Percentiles rank a stretch among this genome's conserved stretches.
Conservation (phyloP, 495 filamentous ascomycete species). For the Talaromyces proteolyticus region DNA sequence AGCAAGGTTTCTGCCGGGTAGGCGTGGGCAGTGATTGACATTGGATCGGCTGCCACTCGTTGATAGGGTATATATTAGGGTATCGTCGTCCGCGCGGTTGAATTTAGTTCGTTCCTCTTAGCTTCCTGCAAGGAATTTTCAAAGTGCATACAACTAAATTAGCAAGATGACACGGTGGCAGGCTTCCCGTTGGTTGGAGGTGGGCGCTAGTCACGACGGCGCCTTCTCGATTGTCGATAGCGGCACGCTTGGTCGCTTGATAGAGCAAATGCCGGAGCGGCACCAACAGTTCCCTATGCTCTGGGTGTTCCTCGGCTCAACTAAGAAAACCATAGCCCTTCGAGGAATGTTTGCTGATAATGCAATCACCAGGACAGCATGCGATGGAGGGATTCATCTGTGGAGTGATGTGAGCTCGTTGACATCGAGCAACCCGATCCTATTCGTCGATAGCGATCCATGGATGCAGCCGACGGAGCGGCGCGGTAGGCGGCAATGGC, state of each 20-base stretch:
- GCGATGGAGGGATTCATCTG: slow-evolving; percentile 9
- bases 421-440: slow-evolving; percentile 3
- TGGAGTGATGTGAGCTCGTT: slow-evolving; percentile 11
- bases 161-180: neutral
- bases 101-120: no score
- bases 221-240: slow-evolving; percentile 9
- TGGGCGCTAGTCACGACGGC: neutral
- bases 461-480: neutral
- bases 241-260: slow-evolving; percentile 7
- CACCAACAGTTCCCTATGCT: slow-evolving; percentile 11
- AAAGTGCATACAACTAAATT: no score
- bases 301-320: slow-evolving; percentile 14
- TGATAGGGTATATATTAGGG: no score
- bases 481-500: slow-evolving; percentile 6
- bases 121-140: no score
- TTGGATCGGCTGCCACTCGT: no score
- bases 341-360: slow-evolving; percentile 15
- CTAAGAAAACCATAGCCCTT: slow-evolving; percentile 10
- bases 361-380: slow-evolving; percentile 16
- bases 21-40: no score
- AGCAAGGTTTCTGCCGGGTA: no score
- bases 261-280: slow-evolving; percentile 10
- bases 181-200: neutral
- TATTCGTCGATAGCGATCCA: slow-evolving; percentile 14
- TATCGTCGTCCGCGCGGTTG: no score